Evolutionary conservation across 345 rosid species (phyloP), one percentile per base, ranked within the genome.

Genomic region (Hirschfeldia incana): DNA sequence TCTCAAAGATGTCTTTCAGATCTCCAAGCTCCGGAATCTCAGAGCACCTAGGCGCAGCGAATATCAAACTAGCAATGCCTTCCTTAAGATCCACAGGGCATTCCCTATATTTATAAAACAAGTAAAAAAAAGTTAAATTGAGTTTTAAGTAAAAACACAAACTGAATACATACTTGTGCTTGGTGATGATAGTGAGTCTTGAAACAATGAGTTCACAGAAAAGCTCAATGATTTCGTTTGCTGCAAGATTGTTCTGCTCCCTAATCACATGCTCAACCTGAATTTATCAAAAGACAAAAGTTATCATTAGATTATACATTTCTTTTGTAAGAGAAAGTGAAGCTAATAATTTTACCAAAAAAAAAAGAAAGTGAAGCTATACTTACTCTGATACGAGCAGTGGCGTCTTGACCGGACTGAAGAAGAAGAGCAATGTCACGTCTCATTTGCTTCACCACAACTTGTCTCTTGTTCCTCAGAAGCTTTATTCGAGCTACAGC

Each of bases 311-410:
- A 29, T 29, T 29, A 29, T 29, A 2, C 4, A 29, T 29, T 29
- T 2, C 32, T 29, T 44, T 5, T 49, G 55, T 13, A 49, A 13
- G 2, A 1, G 7, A 49, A 13, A 49, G 17, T 49, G 13, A 49
- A 21, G 21, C 21, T 21, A 21, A 21, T 21, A 21, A 21, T 21
- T 21, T 21, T 21, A 21, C 21, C 21, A 21, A 21, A 21, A 21
- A 21, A 21, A 21, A 21, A 6, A 49, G 55, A 58, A n/a, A 9
- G 69, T 36, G 58, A 68, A n/a, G 4, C 2, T 37, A 6, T 84
- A 94, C 98, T 88, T 84, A 94, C 98, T 88, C 98, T 85, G 76
- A 92, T 86, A 34, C 97, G 91, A 85, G 97, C 97, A 21, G 98
- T 94, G 78, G 90, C 91, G n/a, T 92, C 97, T 80, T 92, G 94